A percentile compares a stretch with the other conserved stretches of the same genome.
phyloP scores from a whole-genome alignment of 2,329 filamentous ascomycete species.

The Zalaria obscura region DNA sequence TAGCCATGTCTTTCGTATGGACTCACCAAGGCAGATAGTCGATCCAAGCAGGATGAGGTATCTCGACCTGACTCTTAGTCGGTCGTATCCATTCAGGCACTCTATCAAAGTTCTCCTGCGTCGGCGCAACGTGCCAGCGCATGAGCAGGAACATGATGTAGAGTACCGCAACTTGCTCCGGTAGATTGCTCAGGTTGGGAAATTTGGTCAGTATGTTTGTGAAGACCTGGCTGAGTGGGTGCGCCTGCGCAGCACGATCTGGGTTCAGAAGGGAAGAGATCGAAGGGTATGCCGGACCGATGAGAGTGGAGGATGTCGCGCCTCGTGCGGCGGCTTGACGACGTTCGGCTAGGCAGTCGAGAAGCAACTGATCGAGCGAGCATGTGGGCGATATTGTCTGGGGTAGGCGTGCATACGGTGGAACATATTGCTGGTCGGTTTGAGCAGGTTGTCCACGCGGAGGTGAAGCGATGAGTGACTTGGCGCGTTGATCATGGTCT shows the following conservation, averaged over 20 bases:
- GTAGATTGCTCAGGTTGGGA: conserved; percentile 56
- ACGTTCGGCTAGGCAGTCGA: conserved; percentile 63
- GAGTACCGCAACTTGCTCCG: conserved; percentile 68
- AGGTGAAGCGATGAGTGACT: neutral
- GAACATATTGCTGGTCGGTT: conserved; percentile 7
- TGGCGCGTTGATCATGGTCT: neutral
- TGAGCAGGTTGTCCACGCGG: neutral
- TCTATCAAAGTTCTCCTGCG: conserved; percentile 63
- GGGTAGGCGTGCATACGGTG: conserved; percentile 22
- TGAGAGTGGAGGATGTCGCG: conserved; percentile 47
- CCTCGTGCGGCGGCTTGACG: conserved; percentile 53
- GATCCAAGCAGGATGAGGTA: conserved; percentile 64
- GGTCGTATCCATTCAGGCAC: conserved; percentile 63
- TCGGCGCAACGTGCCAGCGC: conserved; percentile 69
- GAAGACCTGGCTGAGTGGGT: conserved; percentile 72
- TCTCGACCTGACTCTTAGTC: conserved; percentile 48
- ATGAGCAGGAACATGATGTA: conserved; percentile 80
- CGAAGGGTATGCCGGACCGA: conserved; percentile 66
- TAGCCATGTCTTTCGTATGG: neutral
- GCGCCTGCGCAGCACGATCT: conserved; percentile 41
- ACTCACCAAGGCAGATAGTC: conserved; percentile 61
- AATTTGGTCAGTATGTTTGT: conserved; percentile 78
- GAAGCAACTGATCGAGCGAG: conserved; percentile 62
- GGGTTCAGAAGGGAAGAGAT: conserved; percentile 69
- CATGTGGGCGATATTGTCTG: conserved; percentile 55